A percentile compares a stretch with the other conserved stretches of the same genome.
Evolutionary conservation across 768 basidiomycete genomes (phyloP).

Genomic region (Serpula lacrymans): DNA sequence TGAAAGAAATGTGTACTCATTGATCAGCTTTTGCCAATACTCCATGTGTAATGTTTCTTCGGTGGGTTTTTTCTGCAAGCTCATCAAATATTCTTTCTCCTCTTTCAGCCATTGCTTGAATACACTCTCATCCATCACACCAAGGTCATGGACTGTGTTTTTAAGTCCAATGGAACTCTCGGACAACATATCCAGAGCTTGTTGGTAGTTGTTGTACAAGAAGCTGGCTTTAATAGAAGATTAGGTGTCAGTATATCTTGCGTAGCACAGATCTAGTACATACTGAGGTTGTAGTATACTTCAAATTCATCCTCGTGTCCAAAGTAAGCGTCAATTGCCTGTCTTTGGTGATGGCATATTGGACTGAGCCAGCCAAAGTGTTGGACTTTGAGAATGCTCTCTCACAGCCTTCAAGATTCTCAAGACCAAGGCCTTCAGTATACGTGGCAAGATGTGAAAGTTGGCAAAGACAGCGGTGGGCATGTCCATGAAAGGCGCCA

Average conservation of each 20-base stretch:
- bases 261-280: neutral
- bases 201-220: slow-evolving; percentile 11
- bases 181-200: slow-evolving; percentile 9
- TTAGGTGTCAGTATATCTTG: neutral
- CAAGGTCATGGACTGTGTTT: neutral
- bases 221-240: slow-evolving; percentile 4
- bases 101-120: slow-evolving; percentile 11
- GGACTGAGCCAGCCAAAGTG: slow-evolving; percentile 7
- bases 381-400: slow-evolving; percentile 12
- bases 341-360: slow-evolving; percentile 13
- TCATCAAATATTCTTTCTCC: slow-evolving; percentile 14
- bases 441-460: slow-evolving; percentile 18
- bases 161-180: neutral
- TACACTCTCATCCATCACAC: neutral
- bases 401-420: slow-evolving; percentile 27
- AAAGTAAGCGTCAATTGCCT: slow-evolving; percentile 4
- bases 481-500: slow-evolving; percentile 22
- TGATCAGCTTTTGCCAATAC: slow-evolving; percentile 14
- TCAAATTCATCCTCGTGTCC: slow-evolving; percentile 1
- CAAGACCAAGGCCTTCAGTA: slow-evolving; percentile 24
- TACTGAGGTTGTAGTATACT: slow-evolving; percentile 2
- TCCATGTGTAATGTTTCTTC: slow-evolving; percentile 10
- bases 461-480: slow-evolving; percentile 29
- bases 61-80: slow-evolving; percentile 12
- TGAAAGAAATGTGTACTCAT: slow-evolving; percentile 17